A percentile compares a stretch with the other conserved stretches of the same genome.
Conservation (phyloP, 2,329 filamentous ascomycete genomes). For the Aphanocladium album region DNA sequence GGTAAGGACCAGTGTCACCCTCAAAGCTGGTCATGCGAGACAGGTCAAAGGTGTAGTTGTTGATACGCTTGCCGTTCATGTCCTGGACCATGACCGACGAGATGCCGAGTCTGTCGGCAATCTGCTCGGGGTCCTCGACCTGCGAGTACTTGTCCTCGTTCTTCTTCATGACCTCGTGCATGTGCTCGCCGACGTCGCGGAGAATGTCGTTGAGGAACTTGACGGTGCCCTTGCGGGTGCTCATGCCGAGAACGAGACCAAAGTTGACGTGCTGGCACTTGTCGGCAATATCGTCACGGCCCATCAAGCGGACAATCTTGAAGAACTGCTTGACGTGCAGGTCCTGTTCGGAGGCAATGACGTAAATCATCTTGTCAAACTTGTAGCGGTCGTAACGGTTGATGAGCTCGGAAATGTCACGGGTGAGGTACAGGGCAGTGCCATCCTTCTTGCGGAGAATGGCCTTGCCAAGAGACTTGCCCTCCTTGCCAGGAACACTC, state of each 20-base stretch:
- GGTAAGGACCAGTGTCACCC: slow-evolving; percentile 78
- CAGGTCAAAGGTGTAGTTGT: slow-evolving; percentile 71
- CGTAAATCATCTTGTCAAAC: slow-evolving; percentile 78
- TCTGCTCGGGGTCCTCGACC: slow-evolving; percentile 74
- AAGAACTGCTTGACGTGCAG: slow-evolving; percentile 69
- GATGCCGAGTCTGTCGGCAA: slow-evolving; percentile 86
- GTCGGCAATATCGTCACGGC: slow-evolving; percentile 59
- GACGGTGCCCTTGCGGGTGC: slow-evolving; percentile 66
- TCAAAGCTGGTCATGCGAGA: slow-evolving; percentile 79
- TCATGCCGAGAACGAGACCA: slow-evolving; percentile 66
- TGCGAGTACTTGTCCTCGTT: slow-evolving; percentile 89
- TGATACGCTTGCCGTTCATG: slow-evolving; percentile 82
- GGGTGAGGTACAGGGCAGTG: slow-evolving; percentile 71
- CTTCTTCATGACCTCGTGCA: slow-evolving; percentile 95
- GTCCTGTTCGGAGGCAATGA: slow-evolving; percentile 68
- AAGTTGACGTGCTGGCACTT: slow-evolving; percentile 74
- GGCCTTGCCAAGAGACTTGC: slow-evolving; percentile 65
- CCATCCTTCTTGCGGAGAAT: slow-evolving; percentile 70
- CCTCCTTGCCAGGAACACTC: slow-evolving; percentile 59
- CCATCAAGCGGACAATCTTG: slow-evolving; percentile 71
- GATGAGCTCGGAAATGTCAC: slow-evolving; percentile 71
- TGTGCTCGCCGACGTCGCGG: slow-evolving; percentile 79
- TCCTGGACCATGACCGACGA: slow-evolving; percentile 86
- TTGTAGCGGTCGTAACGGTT: slow-evolving; percentile 57
- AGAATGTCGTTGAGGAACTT: slow-evolving; percentile 65